phyloP scores from a whole-genome alignment of 176 grass and related monocot species.

The Saccharum spontaneum region DNA sequence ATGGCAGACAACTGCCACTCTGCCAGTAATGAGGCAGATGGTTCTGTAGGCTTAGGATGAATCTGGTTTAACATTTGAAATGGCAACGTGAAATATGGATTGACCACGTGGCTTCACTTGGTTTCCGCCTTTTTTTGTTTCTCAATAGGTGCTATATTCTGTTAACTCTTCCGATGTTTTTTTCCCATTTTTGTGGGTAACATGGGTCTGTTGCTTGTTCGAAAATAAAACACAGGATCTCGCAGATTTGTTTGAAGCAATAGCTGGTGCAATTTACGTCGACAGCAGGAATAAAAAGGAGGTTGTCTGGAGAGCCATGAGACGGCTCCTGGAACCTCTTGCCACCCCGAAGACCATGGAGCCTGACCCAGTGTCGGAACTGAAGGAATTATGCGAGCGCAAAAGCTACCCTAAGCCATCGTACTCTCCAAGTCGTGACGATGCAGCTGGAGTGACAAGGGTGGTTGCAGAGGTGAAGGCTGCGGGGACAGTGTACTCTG shows the following conservation, averaged over 20 bases:
- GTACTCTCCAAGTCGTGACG: constrained; percentile 20
- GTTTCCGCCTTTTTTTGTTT: background rate
- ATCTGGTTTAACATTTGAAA: background rate
- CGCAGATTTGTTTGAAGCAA: constrained; percentile 74
- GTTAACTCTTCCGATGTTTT: background rate
- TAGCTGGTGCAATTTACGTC: constrained; percentile 76
- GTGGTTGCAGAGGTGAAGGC: constrained; percentile 39
- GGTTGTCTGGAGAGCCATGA: constrained; percentile 60
- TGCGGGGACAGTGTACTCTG: constrained; percentile 12
- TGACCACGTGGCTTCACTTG: background rate
- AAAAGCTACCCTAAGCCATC: background rate
- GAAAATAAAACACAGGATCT: constrained; percentile 46
- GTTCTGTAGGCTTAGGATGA: background rate
- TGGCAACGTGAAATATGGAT: background rate
- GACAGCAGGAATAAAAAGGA: constrained; percentile 54
- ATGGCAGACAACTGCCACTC: background rate
- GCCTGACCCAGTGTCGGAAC: constrained; percentile 47
- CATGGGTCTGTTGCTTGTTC: background rate
- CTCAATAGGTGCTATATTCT: constrained; percentile 6
- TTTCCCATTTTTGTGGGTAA: background rate
- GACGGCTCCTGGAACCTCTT: constrained; percentile 61
- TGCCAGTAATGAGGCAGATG: background rate
- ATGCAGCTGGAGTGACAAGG: constrained; percentile 33
- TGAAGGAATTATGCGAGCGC: constrained; percentile 49
- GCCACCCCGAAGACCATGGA: constrained; percentile 48